Evolutionary conservation across 2,329 filamentous ascomycete genomes (phyloP).

Genomic region (Monilinia fructicola): DNA sequence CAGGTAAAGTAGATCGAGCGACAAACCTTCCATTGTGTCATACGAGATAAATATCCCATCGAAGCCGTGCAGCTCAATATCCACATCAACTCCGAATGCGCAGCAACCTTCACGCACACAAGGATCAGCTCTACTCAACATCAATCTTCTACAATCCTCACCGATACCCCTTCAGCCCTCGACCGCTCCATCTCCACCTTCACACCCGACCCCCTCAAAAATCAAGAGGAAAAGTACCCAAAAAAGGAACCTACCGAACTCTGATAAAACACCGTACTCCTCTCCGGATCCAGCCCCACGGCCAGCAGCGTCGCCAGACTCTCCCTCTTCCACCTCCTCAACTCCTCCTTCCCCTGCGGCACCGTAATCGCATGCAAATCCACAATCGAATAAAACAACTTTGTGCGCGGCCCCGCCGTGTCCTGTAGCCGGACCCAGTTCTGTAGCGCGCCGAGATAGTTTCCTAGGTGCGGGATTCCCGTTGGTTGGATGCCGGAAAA

Average conservation of each 20-base stretch:
- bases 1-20: not conserved
- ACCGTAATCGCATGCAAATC: conserved; percentile 92
- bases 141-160: not conserved
- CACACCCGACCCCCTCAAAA: not conserved
- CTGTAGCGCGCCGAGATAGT: conserved; percentile 86
- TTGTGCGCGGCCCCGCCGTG: conserved; percentile 54
- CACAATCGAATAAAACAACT: conserved; percentile 81
- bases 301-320: conserved; percentile 79
- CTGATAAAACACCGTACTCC: conserved; percentile 79
- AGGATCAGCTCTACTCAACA: conserved; percentile 9
- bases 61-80: conserved; percentile 88
- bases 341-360: conserved; percentile 60
- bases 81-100: conserved; percentile 94
- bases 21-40: conserved; percentile 97
- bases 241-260: conserved; percentile 59
- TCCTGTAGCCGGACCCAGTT: conserved; percentile 85
- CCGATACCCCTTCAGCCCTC: not conserved
- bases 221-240: conserved; percentile 9
- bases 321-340: conserved; percentile 68
- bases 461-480: conserved; percentile 88
- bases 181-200: not conserved
- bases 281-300: conserved; percentile 76
- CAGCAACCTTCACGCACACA: conserved; percentile 56
- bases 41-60: conserved; percentile 91
- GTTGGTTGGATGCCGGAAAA: conserved; percentile 98